Base-by-base conservation (phyloP, 2,329 filamentous ascomycete species). In the Aspergillus hiratsukae region DNA sequence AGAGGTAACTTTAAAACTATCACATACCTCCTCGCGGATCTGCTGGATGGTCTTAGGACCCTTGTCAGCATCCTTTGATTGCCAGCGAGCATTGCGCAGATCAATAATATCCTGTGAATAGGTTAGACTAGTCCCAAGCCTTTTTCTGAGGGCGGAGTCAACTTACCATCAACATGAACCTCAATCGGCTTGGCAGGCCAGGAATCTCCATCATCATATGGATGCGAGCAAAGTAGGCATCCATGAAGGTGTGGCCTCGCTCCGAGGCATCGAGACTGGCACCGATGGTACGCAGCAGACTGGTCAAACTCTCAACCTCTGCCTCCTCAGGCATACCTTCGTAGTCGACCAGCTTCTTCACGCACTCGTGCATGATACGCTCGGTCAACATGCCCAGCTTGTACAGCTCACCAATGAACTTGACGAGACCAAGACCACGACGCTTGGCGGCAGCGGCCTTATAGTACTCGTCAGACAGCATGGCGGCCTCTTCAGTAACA, bases 301-400 rank as follows among this genome's bases (percentile, higher is more conserved):
- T 97, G 68, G 88, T 91, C 75, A 99, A 86, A 65, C 91, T 96
- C 81, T 99, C 94, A 58, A 99, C 88, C 74, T 97, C 92, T 53
- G 93, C 90, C 78, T 99, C 94, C 66, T 99, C 94, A 48, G 94
- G 94, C 59, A 91, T 80, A 60, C 90, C 91, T 70, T 93, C 88
- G 76, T 95, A 97, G 77, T 99, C 93, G 64, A 99, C 90, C 61
- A 99, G 84, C 77, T 96, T 96, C 79, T 91, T 88, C 28, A 99
- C 91, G 83, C 94, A 99, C 77, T 97, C 91, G 80, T 99, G 93
- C 94, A 99, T 99, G 78, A 99, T 99, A 74, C 93, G 90, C 75
- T 97, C 90, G 59, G 94, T 99, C 75, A 99, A 84, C 94, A 99
- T 99, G 73, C 89, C 87, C 59, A 99, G 86, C 82, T 97, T 99